phyloP scores from a whole-genome alignment of 1,284 basidiomycete species.

The Mrakiaceae sp. region DNA sequence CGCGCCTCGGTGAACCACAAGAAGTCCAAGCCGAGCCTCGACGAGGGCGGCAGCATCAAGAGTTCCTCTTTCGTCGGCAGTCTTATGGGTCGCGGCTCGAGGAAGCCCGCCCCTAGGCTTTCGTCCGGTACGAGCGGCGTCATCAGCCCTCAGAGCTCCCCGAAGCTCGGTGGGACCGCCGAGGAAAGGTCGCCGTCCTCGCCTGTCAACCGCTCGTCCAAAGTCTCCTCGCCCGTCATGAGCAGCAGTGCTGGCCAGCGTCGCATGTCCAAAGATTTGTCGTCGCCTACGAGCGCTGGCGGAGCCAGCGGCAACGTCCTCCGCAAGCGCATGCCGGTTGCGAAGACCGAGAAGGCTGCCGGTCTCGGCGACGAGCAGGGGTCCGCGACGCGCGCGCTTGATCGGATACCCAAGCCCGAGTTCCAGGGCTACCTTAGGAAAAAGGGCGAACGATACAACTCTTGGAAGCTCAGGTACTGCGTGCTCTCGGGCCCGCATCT shows the following conservation, averaged over 20 bases:
- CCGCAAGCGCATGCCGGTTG: conserved; percentile 28
- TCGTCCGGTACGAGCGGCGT: conserved; percentile 24
- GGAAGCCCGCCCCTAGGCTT: conserved; percentile 64
- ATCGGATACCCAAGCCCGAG: conserved; percentile 80
- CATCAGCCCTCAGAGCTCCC: no score
- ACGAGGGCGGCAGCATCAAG: conserved; percentile 29
- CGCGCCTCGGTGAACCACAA: conserved; percentile 32
- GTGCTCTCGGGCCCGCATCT: conserved; percentile 87
- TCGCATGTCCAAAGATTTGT: no score
- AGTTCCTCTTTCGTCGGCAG: conserved; percentile 32
- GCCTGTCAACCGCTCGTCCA: conserved; percentile 1
- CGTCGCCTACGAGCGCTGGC: no score
- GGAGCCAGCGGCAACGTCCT: conserved; percentile 18
- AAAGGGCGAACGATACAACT: conserved; percentile 83
- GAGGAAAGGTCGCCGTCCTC: not conserved
- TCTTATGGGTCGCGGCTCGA: conserved; percentile 61
- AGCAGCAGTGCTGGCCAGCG: no score
- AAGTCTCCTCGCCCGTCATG: not conserved
- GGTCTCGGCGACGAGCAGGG: conserved; percentile 34
- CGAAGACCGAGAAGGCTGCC: conserved; percentile 14
- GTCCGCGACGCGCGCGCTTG: conserved; percentile 43
- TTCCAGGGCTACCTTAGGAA: conserved; percentile 91
- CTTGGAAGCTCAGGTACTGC: conserved; percentile 87
- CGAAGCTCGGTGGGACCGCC: no score
- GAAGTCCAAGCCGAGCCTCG: conserved; percentile 31